Conservation (phyloP, 1,284 basidiomycete genomes). For the Pisolithus thermaeus region DNA sequence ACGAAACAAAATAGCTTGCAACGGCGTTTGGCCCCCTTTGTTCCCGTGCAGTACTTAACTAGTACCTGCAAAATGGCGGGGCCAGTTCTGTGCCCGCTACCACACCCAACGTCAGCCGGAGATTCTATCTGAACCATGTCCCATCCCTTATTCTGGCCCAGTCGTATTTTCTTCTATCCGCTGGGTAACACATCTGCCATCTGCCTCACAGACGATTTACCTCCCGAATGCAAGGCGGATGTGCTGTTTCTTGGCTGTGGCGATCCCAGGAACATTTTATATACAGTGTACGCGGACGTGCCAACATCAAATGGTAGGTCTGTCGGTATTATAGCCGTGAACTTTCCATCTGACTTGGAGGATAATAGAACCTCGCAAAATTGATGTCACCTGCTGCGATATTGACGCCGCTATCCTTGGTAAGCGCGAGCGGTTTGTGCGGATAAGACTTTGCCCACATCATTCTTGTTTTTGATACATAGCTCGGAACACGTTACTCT, state of each 20-base stretch:
- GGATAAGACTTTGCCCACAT: neutral
- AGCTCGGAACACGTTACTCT: conserved; percentile 40
- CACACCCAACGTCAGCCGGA: neutral
- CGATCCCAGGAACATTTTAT: conserved; percentile 51
- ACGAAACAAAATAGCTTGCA: no score
- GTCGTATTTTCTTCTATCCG: conserved; percentile 46
- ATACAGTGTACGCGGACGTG: conserved; percentile 32
- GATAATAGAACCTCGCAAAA: conserved; percentile 27
- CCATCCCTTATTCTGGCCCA: conserved; percentile 34
- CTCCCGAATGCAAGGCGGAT: conserved; percentile 39
- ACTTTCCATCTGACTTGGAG: neutral
- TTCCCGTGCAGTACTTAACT: no score
- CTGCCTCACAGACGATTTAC: conserved; percentile 42
- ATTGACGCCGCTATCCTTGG: conserved; percentile 52
- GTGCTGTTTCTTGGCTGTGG: conserved; percentile 55
- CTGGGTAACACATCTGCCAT: conserved; percentile 52
- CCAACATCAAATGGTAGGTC: conserved; percentile 2
- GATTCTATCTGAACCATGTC: conserved; percentile 25
- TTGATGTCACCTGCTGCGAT: conserved; percentile 61
- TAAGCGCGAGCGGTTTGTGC: conserved; percentile 16
- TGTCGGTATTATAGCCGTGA: neutral
- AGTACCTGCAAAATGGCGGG: no score
- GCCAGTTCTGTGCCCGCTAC: no score
- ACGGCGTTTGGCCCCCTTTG: no score
- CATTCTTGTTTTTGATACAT: neutral